Evolutionary conservation across 2,329 filamentous ascomycete genomes (phyloP), one percentile per base, ranked within the genome.

Genomic region (Sarocladiaceae sp.): DNA sequence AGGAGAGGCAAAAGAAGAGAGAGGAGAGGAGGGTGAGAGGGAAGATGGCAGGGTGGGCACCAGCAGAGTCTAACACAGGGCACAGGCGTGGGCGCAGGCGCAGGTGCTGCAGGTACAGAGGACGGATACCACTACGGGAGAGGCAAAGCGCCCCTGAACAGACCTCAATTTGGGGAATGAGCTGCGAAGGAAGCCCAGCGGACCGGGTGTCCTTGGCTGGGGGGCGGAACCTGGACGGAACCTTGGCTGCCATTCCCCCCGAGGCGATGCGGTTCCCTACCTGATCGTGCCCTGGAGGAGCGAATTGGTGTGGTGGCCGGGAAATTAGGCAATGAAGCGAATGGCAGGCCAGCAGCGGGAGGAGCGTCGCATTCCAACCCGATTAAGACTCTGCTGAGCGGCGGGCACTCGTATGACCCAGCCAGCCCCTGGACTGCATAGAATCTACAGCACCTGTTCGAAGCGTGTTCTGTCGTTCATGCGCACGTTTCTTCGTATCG

Each of bases 261-360:
- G 9, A 18, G 18, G 6, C n/a, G 37, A 15, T 41, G 37, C n/a
- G n/a, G n/a, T n/a, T n/a, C n/a, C n/a, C n/a, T n/a, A n/a, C n/a
- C n/a, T n/a, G n/a, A n/a, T n/a, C n/a, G n/a, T n/a, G n/a, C n/a
- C n/a, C n/a, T n/a, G n/a, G n/a, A n/a, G 37, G 26, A 41, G 37
- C 37, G 37, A 41, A 21, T 24, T 6, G 33, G 33, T 18, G 33
- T 19, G 33, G 33, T 35, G 33, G 33, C 33, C 23, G 37, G 37
- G 37, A 41, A 41, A 41, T 41, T 41, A 23, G 10, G 19, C 37
- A 3, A 27, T 41, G 37, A 27, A 29, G 21, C 37, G 37, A n/a
- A 16, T 12, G 23, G 18, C 15, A 27, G 20, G 29, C 29, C 10
- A 11, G 33, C 33, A 35, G 4, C 6, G 10, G 33, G 37, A 7